Percentiles rank a stretch among this genome's conserved stretches.
Evolutionary conservation across 2,329 filamentous ascomycete genomes (phyloP).

Genomic region (Beauveria caledonica): DNA sequence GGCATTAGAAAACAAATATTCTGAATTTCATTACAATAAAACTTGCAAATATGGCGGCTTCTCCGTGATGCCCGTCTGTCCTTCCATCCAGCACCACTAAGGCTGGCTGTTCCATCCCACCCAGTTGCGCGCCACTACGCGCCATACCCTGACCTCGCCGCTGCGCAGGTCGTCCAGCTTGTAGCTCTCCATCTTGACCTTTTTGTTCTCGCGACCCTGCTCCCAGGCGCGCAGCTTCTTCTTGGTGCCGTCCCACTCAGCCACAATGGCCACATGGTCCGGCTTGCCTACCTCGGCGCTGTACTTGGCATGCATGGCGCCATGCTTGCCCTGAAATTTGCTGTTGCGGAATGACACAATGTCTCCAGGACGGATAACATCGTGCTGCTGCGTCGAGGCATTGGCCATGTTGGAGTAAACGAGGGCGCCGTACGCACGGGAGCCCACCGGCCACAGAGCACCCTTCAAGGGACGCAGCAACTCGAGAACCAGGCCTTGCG

Average conservation of each 20-base stretch:
- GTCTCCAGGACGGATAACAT: slow-evolving; percentile 89
- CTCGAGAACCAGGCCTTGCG: slow-evolving; percentile 68
- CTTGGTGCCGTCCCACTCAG: slow-evolving; percentile 97
- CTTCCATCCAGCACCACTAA: slow-evolving; percentile 31
- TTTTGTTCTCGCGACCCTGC: slow-evolving; percentile 86
- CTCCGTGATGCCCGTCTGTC: slow-evolving; percentile 11
- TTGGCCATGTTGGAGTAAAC: slow-evolving; percentile 96
- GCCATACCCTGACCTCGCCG: slow-evolving; percentile 95
- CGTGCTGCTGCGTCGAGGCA: slow-evolving; percentile 78
- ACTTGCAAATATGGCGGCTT: slow-evolving; percentile 10
- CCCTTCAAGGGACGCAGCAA: slow-evolving; percentile 66
- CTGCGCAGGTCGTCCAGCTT: slow-evolving; percentile 84
- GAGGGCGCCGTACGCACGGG: slow-evolving; percentile 78
- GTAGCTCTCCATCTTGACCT: slow-evolving; percentile 90
- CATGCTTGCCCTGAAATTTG: slow-evolving; percentile 90
- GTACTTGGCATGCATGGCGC: slow-evolving; percentile 93
- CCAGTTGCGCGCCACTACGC: slow-evolving; percentile 87
- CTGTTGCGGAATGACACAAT: slow-evolving; percentile 90
- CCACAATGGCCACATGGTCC: slow-evolving; percentile 83
- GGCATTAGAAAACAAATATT: neutral
- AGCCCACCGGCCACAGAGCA: slow-evolving; percentile 77
- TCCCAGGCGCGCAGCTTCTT: slow-evolving; percentile 96
- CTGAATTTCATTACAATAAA: slow-evolving; percentile 7
- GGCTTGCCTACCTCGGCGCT: slow-evolving; percentile 76
- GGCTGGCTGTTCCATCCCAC: slow-evolving; percentile 72